Evolutionary conservation across 164 flowering plant genomes (phyloP).

Genomic region (Vitis rupestris): DNA sequence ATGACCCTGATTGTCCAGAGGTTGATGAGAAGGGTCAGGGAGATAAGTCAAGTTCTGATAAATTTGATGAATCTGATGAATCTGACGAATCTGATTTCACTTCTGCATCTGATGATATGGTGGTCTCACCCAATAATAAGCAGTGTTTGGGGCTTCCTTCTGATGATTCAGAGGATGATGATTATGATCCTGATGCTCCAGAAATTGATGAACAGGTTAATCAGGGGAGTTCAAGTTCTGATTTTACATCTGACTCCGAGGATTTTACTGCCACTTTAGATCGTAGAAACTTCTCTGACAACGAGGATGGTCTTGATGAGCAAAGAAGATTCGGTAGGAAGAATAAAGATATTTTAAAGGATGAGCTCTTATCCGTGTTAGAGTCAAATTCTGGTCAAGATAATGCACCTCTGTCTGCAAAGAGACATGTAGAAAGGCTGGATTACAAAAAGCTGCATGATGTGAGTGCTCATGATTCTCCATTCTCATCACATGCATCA

Average conservation of each 20-base stretch:
- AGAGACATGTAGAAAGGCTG: conserved; percentile 56
- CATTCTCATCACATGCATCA: neutral
- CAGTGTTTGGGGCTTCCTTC: conserved; percentile 52
- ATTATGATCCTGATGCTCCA: conserved; percentile 62
- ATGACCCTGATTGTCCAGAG: conserved; percentile 63
- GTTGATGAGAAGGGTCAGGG: conserved; percentile 31
- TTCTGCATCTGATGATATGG: too few relatives aligned
- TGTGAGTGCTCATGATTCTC: conserved; percentile 50
- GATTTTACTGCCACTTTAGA: conserved; percentile 43
- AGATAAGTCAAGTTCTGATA: conserved; percentile 64
- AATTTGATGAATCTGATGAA: conserved; percentile 65
- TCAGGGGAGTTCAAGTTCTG: conserved; percentile 67
- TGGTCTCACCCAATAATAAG: conserved; percentile 1
- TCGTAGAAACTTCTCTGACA: conserved; percentile 13
- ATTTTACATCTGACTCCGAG: conserved; percentile 78
- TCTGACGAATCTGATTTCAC: conserved; percentile 8
- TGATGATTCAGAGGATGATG: conserved; percentile 88
- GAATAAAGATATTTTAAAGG: conserved; percentile 21
- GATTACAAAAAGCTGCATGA: conserved; percentile 88
- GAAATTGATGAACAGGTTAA: conserved; percentile 37
- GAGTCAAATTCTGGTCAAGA: conserved; percentile 31
- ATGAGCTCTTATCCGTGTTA: conserved; percentile 38
- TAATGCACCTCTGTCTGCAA: conserved; percentile 37
- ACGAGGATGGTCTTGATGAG: conserved; percentile 21
- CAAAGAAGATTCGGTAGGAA: conserved; percentile 11